These are phyloP conservation scores for Paxillus ammoniavirescens DNA, from an alignment of 768 basidiomycete species.

Conservation along the genomic window DNA sequence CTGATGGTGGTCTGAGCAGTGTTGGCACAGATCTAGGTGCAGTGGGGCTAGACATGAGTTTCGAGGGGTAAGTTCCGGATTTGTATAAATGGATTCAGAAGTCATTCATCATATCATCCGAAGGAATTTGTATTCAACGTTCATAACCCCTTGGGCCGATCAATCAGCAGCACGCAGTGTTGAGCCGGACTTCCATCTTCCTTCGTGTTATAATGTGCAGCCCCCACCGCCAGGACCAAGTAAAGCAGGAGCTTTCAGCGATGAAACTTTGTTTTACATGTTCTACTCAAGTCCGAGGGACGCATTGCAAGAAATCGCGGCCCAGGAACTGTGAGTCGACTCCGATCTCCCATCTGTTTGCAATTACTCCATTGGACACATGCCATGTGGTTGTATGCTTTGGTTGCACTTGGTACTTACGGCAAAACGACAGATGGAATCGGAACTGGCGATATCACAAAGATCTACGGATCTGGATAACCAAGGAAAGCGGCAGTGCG, in stretches of 20 bases:
- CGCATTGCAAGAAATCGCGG: conserved; percentile 90
- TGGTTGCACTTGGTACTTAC: conserved; percentile 5
- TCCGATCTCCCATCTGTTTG: conserved; percentile 10
- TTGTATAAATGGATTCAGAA: conserved; percentile 13
- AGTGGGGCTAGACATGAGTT: conserved; percentile 88
- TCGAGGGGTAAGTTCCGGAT: conserved; percentile 63
- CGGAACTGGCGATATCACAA: conserved; percentile 98
- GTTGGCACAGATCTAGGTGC: conserved; percentile 91
- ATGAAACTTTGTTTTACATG: conserved; percentile 97
- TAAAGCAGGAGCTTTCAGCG: conserved; percentile 84
- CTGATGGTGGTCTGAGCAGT: conserved; percentile 77
- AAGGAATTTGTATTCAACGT: conserved; percentile 83
- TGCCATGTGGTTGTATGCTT: not conserved
- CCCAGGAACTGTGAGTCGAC: conserved; percentile 84
- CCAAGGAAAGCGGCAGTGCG: conserved; percentile 80
- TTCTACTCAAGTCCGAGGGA: conserved; percentile 95
- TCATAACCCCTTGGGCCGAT: conserved; percentile 97
- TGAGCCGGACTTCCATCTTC: conserved; percentile 91
- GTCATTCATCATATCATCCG: conserved; percentile 22
- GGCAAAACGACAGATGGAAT: conserved; percentile 59
- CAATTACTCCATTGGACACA: not conserved
- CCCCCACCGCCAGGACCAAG: conserved; percentile 79
- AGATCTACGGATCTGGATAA: conserved; percentile 78
- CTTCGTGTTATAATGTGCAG: conserved; percentile 90
- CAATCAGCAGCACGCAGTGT: conserved; percentile 80